Percentiles rank a stretch among this genome's conserved stretches.
These are phyloP conservation scores for Asterophora lycoperdoides DNA, from an alignment of 768 basidiomycete species.

Conservation along the genomic window DNA sequence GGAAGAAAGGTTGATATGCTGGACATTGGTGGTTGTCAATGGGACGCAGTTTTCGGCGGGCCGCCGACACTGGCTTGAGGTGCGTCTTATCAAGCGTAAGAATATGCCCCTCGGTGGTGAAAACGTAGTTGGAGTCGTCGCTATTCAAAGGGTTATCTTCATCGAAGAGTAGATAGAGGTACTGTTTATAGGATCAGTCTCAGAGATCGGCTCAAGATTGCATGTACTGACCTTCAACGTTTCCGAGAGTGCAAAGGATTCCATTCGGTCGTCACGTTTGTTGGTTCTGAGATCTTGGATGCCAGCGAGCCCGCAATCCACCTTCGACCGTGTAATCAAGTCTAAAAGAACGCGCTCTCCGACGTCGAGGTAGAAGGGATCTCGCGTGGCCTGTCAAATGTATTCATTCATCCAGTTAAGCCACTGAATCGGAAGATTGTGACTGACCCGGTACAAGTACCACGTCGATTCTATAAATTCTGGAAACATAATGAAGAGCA, in stretches of 20 bases:
- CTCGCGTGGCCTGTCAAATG: constrained; percentile 73
- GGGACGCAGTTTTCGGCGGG: constrained; percentile 56
- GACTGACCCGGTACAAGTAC: constrained; percentile 82
- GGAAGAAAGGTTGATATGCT: constrained; percentile 48
- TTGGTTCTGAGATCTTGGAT: constrained; percentile 77
- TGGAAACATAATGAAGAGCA: constrained; percentile 15
- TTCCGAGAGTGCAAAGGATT: constrained; percentile 92
- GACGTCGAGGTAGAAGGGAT: constrained; percentile 89
- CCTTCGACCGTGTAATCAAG: constrained; percentile 67
- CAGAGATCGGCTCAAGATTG: too few species aligned
- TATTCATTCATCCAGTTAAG: constrained; percentile 5
- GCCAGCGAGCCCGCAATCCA: constrained; percentile 81
- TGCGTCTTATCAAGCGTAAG: constrained; percentile 57
- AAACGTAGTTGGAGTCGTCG: constrained; percentile 83
- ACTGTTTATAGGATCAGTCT: constrained; percentile 41
- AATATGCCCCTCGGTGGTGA: constrained; percentile 95
- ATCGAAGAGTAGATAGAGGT: constrained; percentile 90
- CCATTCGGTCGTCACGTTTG: constrained; percentile 90
- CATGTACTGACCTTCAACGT: constrained; percentile 66
- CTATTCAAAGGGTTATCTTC: constrained; percentile 71
- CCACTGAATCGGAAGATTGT: not conserved
- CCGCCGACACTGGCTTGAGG: constrained; percentile 52
- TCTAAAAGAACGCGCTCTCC: constrained; percentile 83
- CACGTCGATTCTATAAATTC: constrained; percentile 97
- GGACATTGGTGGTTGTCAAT: constrained; percentile 74